Evolutionary conservation across 352 stramenopile genomes (phyloP).

Genomic region (Achlya hypogyna): DNA sequence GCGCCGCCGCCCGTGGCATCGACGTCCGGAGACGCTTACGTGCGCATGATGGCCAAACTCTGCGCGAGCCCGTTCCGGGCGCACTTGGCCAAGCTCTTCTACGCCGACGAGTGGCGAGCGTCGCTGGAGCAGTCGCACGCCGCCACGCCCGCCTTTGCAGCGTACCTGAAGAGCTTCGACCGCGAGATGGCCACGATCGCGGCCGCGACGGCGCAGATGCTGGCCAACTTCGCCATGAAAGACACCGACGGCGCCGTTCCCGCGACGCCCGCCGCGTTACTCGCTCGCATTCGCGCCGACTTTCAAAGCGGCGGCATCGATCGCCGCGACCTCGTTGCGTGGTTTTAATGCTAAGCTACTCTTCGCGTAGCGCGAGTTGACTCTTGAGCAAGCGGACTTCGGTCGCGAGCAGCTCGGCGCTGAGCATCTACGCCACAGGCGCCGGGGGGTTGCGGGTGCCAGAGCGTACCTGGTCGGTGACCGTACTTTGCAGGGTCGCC

Average conservation of each 20-base stretch:
- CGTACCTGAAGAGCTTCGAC: slow-evolving; percentile 57
- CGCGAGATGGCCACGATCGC: slow-evolving; percentile 42
- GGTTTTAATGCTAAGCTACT: slow-evolving; percentile 9
- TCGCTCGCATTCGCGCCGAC: neutral
- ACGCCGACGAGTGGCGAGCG: slow-evolving; percentile 41
- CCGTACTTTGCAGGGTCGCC: neutral
- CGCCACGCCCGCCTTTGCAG: slow-evolving; percentile 37
- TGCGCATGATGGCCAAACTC: slow-evolving; percentile 39
- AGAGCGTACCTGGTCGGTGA: neutral
- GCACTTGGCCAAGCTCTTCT: slow-evolving; percentile 49
- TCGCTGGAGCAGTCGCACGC: slow-evolving; percentile 53
- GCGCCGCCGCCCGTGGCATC: slow-evolving; percentile 7
- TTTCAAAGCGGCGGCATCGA: slow-evolving; percentile 1
- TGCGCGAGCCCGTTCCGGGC: slow-evolving; percentile 47
- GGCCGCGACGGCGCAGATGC: slow-evolving; percentile 41
- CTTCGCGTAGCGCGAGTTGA: neutral
- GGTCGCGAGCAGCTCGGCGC: neutral
- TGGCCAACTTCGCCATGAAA: slow-evolving; percentile 34
- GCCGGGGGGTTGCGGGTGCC: too few species aligned
- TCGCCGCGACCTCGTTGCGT: neutral
- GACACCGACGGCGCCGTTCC: neutral
- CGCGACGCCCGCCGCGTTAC: neutral
- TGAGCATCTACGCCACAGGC: too few species aligned
- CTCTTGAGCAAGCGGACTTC: neutral
- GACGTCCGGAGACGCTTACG: neutral